Evolutionary conservation across 305 asterid species (phyloP), one percentile per base, ranked within the genome.

Genomic region (Galium porrigens): DNA sequence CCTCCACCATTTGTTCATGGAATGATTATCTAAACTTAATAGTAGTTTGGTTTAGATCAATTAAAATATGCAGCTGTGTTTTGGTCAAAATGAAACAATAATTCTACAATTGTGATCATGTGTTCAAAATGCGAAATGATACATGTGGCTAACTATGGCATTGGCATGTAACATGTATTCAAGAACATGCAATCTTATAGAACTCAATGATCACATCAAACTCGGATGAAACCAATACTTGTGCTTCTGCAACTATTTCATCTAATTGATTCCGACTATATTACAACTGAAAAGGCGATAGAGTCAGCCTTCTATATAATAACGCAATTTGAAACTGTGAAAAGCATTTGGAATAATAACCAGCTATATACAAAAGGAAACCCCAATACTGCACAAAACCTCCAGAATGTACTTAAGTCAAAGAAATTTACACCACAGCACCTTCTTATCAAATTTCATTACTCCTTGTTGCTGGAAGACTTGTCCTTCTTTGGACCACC

Each of bases 401-500:
- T 57, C 48, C 65, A 65, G 32, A 65, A 36, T 10, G 36, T 22
- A 61, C 29, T 6, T 12, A 12, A 4, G 41, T 54, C 12, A 5
- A 6, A 44, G 25, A 29, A 30, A 42, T 48, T 46, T 18, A 55
- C 42, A 63, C 17, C 4, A 4, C 3, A 3, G 34, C 8, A 63
- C 57, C 36, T 27, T 48, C 25, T 30, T 41, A 17, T 33, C 70
- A 5, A 41, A 60, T 34, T 17, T 37, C 3, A 42, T 70, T 71
- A 86, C 83, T 85, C 88, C 70, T 87, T 86, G 83, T 78, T 83
- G 84, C 78, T 78, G 30, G 94, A 82, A 3, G 95, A 83, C 48
- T 84, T 83, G 73, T 89, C 98, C 76, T 89, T 86, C 94, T 92
- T 86, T 0, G 95, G 95, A 33, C 96, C 96, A 41, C 98, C 98